Base-by-base conservation (phyloP, 495 filamentous ascomycete genomes). In the Antarctomyces pellizariae region DNA sequence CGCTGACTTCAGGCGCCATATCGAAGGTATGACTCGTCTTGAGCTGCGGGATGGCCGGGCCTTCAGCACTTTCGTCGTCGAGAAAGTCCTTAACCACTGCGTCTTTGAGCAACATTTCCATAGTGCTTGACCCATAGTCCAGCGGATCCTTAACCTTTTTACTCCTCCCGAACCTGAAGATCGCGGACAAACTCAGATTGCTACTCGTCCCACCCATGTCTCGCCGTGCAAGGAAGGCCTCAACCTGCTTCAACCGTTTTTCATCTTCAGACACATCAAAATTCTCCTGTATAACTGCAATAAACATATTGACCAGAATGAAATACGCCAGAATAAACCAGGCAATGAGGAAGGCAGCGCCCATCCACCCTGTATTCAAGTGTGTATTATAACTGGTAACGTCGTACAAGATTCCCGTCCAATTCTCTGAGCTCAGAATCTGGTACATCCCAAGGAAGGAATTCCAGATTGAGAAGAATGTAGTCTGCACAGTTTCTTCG, bases 211-310 rank as follows among this genome's bases (percentile, higher is more conserved):
- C 59, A 16, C 72, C 74, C 11, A 93, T 57, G 37, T 95, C 82
- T 39, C 82, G 84, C 33, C 79, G 75, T 39, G 90, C 77, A 22
- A 99, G 49, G 39, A 99, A 95, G 4, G 83, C 71, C 39, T 77
- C 76, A 26, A 99, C 79, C 51, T 99, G 86, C 40, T 93, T 75
- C 31, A 92, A 54, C 14, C 86, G 82, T 47, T 99, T 99, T 49
- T 93, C 79, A 41, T 99, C 89, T 47, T 99, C 86, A 5, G 80
- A 83, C n/a, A 99, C 80, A 50, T 99, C 86, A 44, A 99, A 99
- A 44, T 90, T 99, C 45, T 99, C 86, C 48, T 99, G 86, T 32
- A 99, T 93, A 52, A 99, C 86, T 52, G 86, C 86, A 75, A 99
- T 99, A 53, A 99, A 99, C 86, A 99, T 99, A 44, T 92, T 99